These are phyloP conservation scores for Sesbania bispinosa DNA, from an alignment of 306 rosid species.

Conservation along the genomic window DNA sequence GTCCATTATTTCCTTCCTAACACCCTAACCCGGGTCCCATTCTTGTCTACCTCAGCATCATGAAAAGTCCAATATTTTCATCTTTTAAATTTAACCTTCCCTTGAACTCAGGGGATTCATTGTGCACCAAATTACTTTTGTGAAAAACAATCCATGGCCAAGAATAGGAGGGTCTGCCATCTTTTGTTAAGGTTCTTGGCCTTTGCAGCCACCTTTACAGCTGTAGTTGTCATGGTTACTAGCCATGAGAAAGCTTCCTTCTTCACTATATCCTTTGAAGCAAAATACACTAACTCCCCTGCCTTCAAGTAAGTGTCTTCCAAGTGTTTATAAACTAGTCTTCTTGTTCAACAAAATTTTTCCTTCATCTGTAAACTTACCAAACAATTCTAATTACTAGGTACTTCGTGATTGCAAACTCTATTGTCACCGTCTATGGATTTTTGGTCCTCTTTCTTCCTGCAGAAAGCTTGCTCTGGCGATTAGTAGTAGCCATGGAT, in stretches of 20 bases:
- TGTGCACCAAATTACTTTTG: too few species aligned
- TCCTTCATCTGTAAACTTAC: not conserved
- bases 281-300: conserved; percentile 59
- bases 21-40: conserved; percentile 18
- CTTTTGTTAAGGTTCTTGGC: conserved; percentile 63
- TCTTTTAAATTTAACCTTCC: conserved; percentile 16
- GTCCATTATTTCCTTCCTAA: conserved; percentile 38
- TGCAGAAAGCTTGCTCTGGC: conserved; percentile 64
- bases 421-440: conserved; percentile 62
- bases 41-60: conserved; percentile 6
- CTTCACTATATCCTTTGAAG: conserved; percentile 51
- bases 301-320: conserved; percentile 58
- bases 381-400: conserved; percentile 31
- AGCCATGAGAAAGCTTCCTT: conserved; percentile 52
- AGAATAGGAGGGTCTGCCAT: conserved; percentile 42
- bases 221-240: conserved; percentile 70
- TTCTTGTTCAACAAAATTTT: not conserved
- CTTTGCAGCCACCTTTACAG: conserved; percentile 60
- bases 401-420: conserved; percentile 71
- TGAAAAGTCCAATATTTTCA: not conserved
- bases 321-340: not conserved
- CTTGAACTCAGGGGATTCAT: conserved; percentile 1
- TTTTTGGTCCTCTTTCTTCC: conserved; percentile 76
- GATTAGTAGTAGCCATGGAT: conserved; percentile 61
- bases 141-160: conserved; percentile 42